Evolutionary conservation across 225 moss, liverwort and hornwort species (phyloP).

Genomic region (Ulota crispa): DNA sequence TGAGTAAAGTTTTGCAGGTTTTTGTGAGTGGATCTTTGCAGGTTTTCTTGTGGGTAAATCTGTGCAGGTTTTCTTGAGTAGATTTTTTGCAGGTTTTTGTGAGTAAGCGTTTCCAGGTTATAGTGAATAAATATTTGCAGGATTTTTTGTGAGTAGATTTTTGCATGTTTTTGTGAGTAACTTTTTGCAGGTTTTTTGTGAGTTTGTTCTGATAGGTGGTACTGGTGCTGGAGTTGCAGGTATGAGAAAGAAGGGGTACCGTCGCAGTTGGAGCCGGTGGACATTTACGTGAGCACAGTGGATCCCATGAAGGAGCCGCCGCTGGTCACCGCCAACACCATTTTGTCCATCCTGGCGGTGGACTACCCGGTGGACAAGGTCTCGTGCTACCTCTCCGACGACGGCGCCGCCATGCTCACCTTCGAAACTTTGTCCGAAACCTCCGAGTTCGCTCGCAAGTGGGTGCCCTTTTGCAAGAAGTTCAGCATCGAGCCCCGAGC

Average conservation of each 20-base stretch:
- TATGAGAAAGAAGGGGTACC: slow-evolving; percentile 89
- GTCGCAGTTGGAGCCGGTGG: slow-evolving; percentile 66
- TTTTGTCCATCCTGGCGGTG: slow-evolving; percentile 72
- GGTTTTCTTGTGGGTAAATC: too few species aligned
- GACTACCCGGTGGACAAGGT: slow-evolving; percentile 96
- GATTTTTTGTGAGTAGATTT: too few species aligned
- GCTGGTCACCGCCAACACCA: slow-evolving; percentile 82
- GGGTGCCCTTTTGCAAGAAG: slow-evolving; percentile 96
- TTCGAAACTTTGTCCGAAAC: slow-evolving; percentile 85
- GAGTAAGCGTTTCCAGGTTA: too few species aligned
- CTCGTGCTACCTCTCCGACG: slow-evolving; percentile 93
- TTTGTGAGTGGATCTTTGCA: too few species aligned
- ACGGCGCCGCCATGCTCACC: slow-evolving; percentile 91
- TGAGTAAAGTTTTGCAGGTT: neutral
- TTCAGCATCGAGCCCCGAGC: slow-evolving; percentile 88
- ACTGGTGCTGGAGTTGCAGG: slow-evolving; percentile 21
- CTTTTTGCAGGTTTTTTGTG: neutral
- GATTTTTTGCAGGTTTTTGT: too few species aligned
- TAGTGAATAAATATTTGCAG: too few species aligned
- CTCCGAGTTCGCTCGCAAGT: slow-evolving; percentile 89
- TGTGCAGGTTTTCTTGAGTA: too few species aligned
- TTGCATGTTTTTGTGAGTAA: too few species aligned
- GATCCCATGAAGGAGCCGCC: slow-evolving; percentile 92
- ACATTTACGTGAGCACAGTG: slow-evolving; percentile 84
- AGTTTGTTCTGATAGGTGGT: neutral